Evolutionary conservation across 192 early-diverging fungal genomes (phyloP).

Genomic region (Entomortierella lignicola): DNA sequence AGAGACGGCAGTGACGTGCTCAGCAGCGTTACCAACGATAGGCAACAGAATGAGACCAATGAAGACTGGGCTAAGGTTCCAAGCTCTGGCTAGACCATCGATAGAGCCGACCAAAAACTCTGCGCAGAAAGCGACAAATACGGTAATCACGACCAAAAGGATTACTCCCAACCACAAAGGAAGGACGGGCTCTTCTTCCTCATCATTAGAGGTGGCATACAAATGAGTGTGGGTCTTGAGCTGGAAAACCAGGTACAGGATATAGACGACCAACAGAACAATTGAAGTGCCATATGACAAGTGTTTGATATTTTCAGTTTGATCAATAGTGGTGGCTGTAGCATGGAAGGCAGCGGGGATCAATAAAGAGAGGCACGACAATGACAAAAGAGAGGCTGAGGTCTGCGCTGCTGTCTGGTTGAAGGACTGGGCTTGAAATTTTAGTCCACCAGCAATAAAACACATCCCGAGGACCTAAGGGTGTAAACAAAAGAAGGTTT

Average conservation of each 20-base stretch:
- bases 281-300: slow-evolving; percentile 77
- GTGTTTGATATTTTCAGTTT: slow-evolving; percentile 63
- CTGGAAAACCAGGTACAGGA: slow-evolving; percentile 86
- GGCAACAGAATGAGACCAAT: slow-evolving; percentile 94
- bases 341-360: slow-evolving; percentile 78
- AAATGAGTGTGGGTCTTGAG: slow-evolving; percentile 84
- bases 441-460: slow-evolving; percentile 85
- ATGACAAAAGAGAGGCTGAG: slow-evolving; percentile 70
- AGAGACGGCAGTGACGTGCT: slow-evolving; percentile 85
- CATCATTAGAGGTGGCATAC: slow-evolving; percentile 52
- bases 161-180: slow-evolving; percentile 66
- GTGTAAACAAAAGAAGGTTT: neutral
- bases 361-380: slow-evolving; percentile 74
- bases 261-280: slow-evolving; percentile 74
- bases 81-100: slow-evolving; percentile 72
- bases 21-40: slow-evolving; percentile 85
- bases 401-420: slow-evolving; percentile 80
- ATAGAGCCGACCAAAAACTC: slow-evolving; percentile 86
- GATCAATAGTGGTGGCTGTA: slow-evolving; percentile 60
- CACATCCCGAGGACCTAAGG: slow-evolving; percentile 86
- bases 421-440: slow-evolving; percentile 73
- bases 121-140: slow-evolving; percentile 80
- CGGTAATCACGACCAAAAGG: slow-evolving; percentile 70
- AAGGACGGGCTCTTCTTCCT: slow-evolving; percentile 71
- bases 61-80: slow-evolving; percentile 74